Base-by-base conservation (phyloP, 1,284 basidiomycete genomes). In the Ustilago tritici region DNA sequence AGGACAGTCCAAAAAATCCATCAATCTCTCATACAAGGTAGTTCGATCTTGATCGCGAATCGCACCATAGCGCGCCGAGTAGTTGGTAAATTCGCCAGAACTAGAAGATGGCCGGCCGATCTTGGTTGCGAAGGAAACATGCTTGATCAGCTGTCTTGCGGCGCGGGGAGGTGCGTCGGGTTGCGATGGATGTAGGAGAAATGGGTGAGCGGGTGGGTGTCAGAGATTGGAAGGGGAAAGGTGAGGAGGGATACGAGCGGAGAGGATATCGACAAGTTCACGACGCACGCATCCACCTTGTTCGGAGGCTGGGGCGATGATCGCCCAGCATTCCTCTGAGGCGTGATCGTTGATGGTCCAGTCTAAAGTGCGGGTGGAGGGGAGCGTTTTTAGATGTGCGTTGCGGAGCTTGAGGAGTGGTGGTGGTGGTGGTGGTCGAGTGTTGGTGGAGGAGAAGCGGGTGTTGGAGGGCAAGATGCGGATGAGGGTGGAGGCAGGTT, bases 1-100 rank as follows among this genome's bases (percentile, higher is more conserved):
- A 17, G 79, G 64, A 31, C 79, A 76, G 19, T 74, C 82, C 10
- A 81, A 53, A 3, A 74, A 43, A 23, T 79, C 80, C 78, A 86
- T 78, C 2, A 86, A 61, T 1, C 67, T 64, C 71, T 86, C 84
- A 50, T 78, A 82, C 15, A 86, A 64, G 28, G 82, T 86, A 28
- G 79, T 70, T 6, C 71, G 46, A 43, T 86, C 84, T 47, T 81
- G 61, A 15, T 79, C 80, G 3, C 84, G 78, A 10, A 85, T 84
- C 0, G 84, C 80, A 7, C 84, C 84, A 61, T 86, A 86, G 3
- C 84, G 57, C 0, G 78, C 77, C 7, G 76, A 57, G 53, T 78
- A 86, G 74, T 86, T 82, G 41, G 78, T 72, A 52, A 85, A 86
- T 2, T 79, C 78, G 43, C 74, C 71, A 6, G 61, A 71, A 4